Conservation (phyloP, 139 green algal species). For the Zygnema cylindricum region DNA sequence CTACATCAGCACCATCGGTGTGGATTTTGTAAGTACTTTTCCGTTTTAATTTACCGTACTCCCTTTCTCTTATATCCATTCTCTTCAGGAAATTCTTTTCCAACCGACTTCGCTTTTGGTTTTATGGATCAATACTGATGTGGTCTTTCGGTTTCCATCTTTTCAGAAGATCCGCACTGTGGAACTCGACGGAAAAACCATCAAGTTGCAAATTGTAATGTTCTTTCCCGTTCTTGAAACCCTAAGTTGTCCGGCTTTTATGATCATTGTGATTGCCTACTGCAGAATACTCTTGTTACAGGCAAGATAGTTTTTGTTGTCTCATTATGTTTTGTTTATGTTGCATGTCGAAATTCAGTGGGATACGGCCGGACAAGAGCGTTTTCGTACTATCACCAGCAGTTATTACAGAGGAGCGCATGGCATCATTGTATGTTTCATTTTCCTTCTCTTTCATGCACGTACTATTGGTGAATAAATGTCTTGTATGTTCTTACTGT, state of each 20-base stretch:
- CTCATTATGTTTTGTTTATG: neutral
- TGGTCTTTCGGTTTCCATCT: no score
- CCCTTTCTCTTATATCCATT: neutral
- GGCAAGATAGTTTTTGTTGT: no score
- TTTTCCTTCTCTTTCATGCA: no score
- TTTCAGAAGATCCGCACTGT: slow-evolving; percentile 98
- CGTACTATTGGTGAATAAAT: no score
- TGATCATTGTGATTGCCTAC: no score
- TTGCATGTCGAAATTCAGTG: slow-evolving; percentile 75
- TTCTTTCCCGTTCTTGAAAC: no score
- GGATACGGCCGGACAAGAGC: slow-evolving; percentile 98
- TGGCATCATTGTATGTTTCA: slow-evolving; percentile 87
- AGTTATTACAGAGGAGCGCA: slow-evolving; percentile 98
- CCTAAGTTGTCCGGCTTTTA: no score
- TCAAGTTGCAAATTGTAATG: slow-evolving; percentile 98
- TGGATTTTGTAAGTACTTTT: slow-evolving; percentile 93
- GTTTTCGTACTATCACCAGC: slow-evolving; percentile 98
- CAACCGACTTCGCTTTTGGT: neutral
- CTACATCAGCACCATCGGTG: slow-evolving; percentile 99
- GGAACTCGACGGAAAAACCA: slow-evolving; percentile 98
- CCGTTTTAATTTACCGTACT: slow-evolving; percentile 35
- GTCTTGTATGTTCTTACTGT: no score
- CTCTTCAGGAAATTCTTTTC: neutral
- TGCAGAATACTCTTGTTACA: no score
- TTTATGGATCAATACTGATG: no score